These are phyloP conservation scores for Leccinum barrowsii DNA, from an alignment of 768 basidiomycete species.

Conservation along the genomic window DNA sequence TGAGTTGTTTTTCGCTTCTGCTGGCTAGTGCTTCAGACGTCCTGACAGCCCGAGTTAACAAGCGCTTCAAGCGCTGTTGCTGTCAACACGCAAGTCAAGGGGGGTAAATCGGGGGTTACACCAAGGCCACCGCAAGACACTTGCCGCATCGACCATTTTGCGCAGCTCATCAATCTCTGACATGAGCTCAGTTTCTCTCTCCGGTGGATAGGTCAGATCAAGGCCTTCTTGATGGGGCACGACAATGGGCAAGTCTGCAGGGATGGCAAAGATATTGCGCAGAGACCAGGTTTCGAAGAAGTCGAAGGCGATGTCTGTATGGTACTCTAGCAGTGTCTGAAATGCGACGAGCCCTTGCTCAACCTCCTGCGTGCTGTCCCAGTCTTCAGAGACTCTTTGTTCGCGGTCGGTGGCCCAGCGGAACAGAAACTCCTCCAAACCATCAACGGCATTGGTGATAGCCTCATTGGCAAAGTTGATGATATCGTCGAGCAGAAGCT, in stretches of 20 bases:
- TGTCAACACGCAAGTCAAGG: conserved; percentile 26
- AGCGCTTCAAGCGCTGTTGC: conserved; percentile 64
- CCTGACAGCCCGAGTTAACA: conserved; percentile 52
- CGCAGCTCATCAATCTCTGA: conserved; percentile 68
- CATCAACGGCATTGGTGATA: conserved; percentile 73
- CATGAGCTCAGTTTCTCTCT: conserved; percentile 57
- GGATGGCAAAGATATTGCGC: conserved; percentile 82
- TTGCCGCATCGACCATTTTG: conserved; percentile 64
- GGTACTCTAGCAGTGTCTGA: conserved; percentile 83
- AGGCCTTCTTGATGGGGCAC: conserved; percentile 73
- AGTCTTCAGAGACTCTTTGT: conserved; percentile 41
- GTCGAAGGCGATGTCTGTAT: conserved; percentile 88
- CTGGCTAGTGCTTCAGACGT: conserved; percentile 43
- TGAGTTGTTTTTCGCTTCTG: conserved; percentile 43
- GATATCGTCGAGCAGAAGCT: conserved; percentile 81
- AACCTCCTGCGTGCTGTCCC: conserved; percentile 65
- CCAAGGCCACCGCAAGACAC: conserved; percentile 25
- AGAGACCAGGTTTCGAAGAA: conserved; percentile 89
- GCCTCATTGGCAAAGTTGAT: conserved; percentile 80
- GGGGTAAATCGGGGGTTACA: conserved; percentile 6
- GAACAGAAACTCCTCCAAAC: conserved; percentile 72
- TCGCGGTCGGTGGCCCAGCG: conserved; percentile 71
- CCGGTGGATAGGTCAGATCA: conserved; percentile 58
- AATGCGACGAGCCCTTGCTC: conserved; percentile 82
- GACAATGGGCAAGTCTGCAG: conserved; percentile 64